These are phyloP conservation scores for Bigelowiella natans DNA, from an alignment of 78 protist species.

Conservation along the genomic window DNA sequence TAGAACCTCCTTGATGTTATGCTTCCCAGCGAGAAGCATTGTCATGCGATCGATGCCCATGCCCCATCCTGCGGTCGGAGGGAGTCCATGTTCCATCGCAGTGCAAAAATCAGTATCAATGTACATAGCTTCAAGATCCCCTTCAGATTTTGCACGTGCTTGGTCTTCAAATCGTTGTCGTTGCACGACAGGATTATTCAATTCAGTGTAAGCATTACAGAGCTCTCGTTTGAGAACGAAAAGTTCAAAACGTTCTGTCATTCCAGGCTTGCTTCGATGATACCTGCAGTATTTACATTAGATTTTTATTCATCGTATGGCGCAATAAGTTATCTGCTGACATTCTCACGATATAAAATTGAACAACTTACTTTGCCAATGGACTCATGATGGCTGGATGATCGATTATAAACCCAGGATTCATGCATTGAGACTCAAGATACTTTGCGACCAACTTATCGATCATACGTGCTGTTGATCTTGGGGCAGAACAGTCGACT, in stretches of 20 bases:
- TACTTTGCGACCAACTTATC: conserved; percentile 70
- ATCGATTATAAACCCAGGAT: conserved; percentile 95
- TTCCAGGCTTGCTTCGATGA: conserved; percentile 14
- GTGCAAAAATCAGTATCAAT: conserved; percentile 85
- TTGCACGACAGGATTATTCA: conserved; percentile 98
- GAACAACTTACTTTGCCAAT: conserved; percentile 97
- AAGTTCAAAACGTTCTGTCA: conserved; percentile 99
- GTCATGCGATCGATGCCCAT: conserved; percentile 96
- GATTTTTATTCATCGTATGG: too few relatives aligned
- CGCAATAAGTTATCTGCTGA: too few relatives aligned
- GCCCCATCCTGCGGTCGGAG: conserved; percentile 90
- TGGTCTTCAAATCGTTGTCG: conserved; percentile 88
- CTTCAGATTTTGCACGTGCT: conserved; percentile 27
- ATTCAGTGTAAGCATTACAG: conserved; percentile 97
- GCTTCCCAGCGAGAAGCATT: conserved; percentile 86
- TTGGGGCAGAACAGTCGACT: background rate
- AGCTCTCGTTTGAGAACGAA: conserved; percentile 80
- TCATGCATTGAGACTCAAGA: conserved; percentile 52
- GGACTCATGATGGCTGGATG: conserved; percentile 98
- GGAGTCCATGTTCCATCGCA: conserved; percentile 95
- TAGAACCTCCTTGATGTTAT: conserved; percentile 92
- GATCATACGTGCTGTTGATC: conserved; percentile 58
- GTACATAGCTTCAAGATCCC: conserved; percentile 47
- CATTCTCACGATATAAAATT: too few relatives aligned
- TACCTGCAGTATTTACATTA: too few relatives aligned